These are phyloP conservation scores for Phytophthora ramorum DNA, from an alignment of 352 stramenopile genomes.

Conservation along the genomic window DNA sequence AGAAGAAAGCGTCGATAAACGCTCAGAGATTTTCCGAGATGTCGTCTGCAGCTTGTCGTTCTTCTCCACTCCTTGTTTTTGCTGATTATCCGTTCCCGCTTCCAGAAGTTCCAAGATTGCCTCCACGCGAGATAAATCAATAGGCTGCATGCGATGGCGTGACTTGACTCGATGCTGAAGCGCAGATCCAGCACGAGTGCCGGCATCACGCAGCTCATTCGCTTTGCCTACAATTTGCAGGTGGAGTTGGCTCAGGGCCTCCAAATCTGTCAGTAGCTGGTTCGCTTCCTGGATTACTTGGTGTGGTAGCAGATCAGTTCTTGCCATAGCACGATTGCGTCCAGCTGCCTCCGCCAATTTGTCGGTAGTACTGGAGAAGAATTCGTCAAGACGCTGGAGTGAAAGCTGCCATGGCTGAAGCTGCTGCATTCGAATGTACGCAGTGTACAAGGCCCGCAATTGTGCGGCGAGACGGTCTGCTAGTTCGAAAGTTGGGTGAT, in stretches of 20 bases:
- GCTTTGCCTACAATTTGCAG: conserved; percentile 59
- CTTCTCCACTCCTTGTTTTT: conserved; percentile 2
- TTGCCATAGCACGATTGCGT: not conserved
- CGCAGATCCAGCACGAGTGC: conserved; percentile 5
- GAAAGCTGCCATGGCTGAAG: conserved; percentile 55
- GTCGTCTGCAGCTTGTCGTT: conserved; percentile 7
- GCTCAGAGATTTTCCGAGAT: conserved; percentile 31
- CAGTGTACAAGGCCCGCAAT: conserved; percentile 59
- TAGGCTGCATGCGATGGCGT: conserved; percentile 34
- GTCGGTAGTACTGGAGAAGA: conserved; percentile 32
- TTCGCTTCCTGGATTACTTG: conserved; percentile 44
- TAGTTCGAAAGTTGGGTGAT: conserved; percentile 73
- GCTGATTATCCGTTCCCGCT: conserved; percentile 17
- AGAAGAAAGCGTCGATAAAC: conserved; percentile 13
- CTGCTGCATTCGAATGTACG: conserved; percentile 63
- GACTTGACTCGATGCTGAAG: conserved; percentile 18
- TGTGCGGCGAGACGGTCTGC: conserved; percentile 72
- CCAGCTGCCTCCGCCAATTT: conserved; percentile 5
- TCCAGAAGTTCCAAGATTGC: conserved; percentile 52
- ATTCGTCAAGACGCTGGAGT: conserved; percentile 55
- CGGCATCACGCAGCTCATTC: conserved; percentile 56
- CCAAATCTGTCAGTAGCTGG: conserved; percentile 46
- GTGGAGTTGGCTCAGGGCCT: conserved; percentile 59
- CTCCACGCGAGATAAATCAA: conserved; percentile 45
- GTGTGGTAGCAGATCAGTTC: conserved; percentile 17